Percentiles rank a stretch among this genome's conserved stretches.
Evolutionary conservation across 345 rosid genomes (phyloP).

Genomic region (Orychophragmus violaceus): DNA sequence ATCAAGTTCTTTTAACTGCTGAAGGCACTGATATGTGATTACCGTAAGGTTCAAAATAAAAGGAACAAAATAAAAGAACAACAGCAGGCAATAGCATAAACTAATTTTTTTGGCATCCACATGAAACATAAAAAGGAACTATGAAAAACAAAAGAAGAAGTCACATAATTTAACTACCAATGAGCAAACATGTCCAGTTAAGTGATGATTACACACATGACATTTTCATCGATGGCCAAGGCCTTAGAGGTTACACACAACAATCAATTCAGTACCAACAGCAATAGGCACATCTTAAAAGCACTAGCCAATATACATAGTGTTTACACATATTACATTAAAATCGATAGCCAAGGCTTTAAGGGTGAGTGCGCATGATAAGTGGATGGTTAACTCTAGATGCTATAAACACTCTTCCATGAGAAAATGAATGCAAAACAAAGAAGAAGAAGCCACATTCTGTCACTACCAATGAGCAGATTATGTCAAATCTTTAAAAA

Average conservation of each 20-base stretch:
- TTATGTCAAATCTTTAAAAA: neutral
- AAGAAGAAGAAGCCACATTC: neutral
- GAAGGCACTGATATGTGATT: neutral
- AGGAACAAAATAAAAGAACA: neutral
- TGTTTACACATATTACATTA: too few species aligned
- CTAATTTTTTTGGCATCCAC: neutral
- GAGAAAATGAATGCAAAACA: too few species aligned
- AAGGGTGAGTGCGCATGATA: too few species aligned
- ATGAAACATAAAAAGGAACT: neutral
- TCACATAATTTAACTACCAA: neutral
- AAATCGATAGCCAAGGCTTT: too few species aligned
- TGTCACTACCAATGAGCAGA: neutral
- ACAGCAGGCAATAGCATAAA: neutral
- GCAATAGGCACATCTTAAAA: too few species aligned
- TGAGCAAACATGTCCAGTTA: neutral
- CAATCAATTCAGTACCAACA: neutral
- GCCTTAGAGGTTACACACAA: neutral
- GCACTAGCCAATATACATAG: neutral
- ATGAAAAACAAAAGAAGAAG: neutral
- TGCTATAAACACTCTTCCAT: too few species aligned
- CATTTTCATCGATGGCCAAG: neutral
- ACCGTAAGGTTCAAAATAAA: neutral
- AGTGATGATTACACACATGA: neutral
- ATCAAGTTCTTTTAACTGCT: neutral
- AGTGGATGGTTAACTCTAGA: too few species aligned